Evolutionary conservation across 768 basidiomycete species (phyloP).

Genomic region (Boletus huronensis): DNA sequence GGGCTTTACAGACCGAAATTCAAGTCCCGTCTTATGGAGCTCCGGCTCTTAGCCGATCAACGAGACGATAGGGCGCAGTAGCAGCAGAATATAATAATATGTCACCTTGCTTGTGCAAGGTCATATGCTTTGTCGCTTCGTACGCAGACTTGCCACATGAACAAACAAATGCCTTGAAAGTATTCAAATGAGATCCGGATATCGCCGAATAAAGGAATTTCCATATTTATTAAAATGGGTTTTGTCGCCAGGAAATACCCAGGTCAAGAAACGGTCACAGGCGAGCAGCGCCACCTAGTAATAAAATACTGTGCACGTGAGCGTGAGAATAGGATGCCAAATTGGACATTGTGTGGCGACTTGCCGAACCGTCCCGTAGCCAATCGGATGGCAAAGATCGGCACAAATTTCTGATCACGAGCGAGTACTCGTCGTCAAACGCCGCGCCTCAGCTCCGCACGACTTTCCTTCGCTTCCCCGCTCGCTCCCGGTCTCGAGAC

Average conservation of each 20-base stretch:
- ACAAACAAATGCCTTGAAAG: no score
- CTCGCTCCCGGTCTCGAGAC: slow-evolving; percentile 23
- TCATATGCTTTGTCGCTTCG: no score
- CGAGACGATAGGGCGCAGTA: slow-evolving; percentile 1
- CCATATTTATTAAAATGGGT: no score
- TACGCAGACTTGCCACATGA: no score
- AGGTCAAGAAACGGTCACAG: no score
- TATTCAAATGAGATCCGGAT: no score
- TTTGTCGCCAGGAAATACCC: no score
- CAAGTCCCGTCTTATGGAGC: slow-evolving; percentile 67
- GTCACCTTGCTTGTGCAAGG: no score
- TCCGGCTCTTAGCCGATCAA: slow-evolving; percentile 41
- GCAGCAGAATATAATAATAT: no score
- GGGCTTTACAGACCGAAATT: slow-evolving; percentile 64
- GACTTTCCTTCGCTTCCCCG: slow-evolving; percentile 18
- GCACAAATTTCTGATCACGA: slow-evolving; percentile 12
- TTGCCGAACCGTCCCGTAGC: slow-evolving; percentile 20
- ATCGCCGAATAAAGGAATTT: no score
- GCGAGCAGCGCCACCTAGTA: no score
- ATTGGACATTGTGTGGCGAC: neutral
- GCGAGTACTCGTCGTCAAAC: slow-evolving; percentile 9
- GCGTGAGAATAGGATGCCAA: slow-evolving; percentile 6
- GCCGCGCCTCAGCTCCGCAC: slow-evolving; percentile 17
- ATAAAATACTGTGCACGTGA: no score
- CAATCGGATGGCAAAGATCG: slow-evolving; percentile 28